Conservation (phyloP, 2,329 filamentous ascomycete genomes). For the Seiridium cupressi region DNA sequence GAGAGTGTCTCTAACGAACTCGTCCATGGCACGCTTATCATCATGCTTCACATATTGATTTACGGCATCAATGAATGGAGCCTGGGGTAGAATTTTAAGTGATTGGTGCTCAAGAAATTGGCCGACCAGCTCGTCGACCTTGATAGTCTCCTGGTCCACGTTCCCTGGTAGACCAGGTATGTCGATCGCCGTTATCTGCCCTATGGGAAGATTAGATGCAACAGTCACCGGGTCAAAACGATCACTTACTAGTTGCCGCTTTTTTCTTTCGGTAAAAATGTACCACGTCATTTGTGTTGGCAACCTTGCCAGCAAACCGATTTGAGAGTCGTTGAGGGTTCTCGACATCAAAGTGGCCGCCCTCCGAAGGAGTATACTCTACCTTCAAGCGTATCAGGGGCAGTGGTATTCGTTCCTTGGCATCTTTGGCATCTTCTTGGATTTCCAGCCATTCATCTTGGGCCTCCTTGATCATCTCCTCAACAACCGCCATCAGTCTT, state of each 20-base stretch:
- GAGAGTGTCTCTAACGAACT: slow-evolving; percentile 72
- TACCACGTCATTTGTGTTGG: slow-evolving; percentile 91
- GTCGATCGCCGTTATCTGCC: slow-evolving; percentile 28
- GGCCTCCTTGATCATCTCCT: slow-evolving; percentile 85
- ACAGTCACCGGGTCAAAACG: not conserved
- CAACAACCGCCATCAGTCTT: slow-evolving; percentile 73
- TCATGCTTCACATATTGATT: slow-evolving; percentile 92
- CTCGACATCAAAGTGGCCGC: slow-evolving; percentile 83
- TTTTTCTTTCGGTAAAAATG: slow-evolving; percentile 90
- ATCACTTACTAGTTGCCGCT: slow-evolving; percentile 39
- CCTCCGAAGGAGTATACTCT: slow-evolving; percentile 82
- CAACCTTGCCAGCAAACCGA: slow-evolving; percentile 84
- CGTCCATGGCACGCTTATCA: slow-evolving; percentile 87
- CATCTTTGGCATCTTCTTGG: slow-evolving; percentile 64
- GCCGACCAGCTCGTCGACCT: slow-evolving; percentile 83
- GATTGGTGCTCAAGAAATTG: slow-evolving; percentile 87
- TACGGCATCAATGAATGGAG: slow-evolving; percentile 89
- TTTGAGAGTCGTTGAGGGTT: slow-evolving; percentile 97
- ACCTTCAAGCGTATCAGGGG: slow-evolving; percentile 88
- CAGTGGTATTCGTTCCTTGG: slow-evolving; percentile 62
- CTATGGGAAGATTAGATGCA: not conserved
- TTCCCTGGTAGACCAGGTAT: slow-evolving; percentile 65
- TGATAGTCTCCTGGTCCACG: slow-evolving; percentile 70
- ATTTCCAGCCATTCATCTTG: slow-evolving; percentile 75
- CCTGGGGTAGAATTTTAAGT: slow-evolving; percentile 88